These are phyloP conservation scores for Pseudopithomyces chartarum DNA, from an alignment of 2,329 filamentous ascomycete species.

Conservation along the genomic window DNA sequence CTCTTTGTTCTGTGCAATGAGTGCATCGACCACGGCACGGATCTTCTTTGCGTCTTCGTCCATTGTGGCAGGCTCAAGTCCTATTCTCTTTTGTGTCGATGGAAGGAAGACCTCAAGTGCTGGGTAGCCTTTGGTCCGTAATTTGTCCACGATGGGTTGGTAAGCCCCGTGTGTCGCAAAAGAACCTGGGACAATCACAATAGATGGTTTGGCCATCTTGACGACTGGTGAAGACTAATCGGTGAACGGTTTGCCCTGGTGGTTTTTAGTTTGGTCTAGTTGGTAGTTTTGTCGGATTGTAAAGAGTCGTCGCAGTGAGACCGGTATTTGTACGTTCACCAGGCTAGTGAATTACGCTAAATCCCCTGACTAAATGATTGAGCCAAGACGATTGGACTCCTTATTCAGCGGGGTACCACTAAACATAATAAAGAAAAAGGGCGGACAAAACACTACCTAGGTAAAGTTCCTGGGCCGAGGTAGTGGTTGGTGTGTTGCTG, in stretches of 20 bases:
- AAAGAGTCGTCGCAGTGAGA: background rate
- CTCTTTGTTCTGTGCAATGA: constrained; percentile 36
- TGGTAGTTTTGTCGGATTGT: background rate
- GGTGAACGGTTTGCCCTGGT: background rate
- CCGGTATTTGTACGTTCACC: background rate
- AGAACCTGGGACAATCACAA: constrained; percentile 29
- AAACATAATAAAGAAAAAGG: too few relatives aligned
- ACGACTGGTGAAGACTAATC: background rate
- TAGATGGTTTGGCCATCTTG: constrained; percentile 17
- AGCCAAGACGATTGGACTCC: background rate
- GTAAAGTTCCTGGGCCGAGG: too few relatives aligned
- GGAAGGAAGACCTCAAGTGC: constrained; percentile 18
- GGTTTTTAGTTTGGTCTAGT: background rate
- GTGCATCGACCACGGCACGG: constrained; percentile 16
- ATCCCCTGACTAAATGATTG: background rate
- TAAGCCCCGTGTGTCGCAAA: constrained; percentile 20
- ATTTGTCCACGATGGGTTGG: constrained; percentile 8
- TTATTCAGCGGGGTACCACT: background rate
- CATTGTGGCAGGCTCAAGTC: constrained; percentile 20
- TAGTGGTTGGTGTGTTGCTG: too few relatives aligned
- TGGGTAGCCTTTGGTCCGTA: constrained; percentile 16
- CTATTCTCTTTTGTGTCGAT: constrained; percentile 17
- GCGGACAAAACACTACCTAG: background rate
- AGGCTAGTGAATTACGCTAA: background rate
- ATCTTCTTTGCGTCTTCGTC: constrained; percentile 36